phyloP scores from a whole-genome alignment of 441 rosid species.

The Dalechampia spathulata region DNA sequence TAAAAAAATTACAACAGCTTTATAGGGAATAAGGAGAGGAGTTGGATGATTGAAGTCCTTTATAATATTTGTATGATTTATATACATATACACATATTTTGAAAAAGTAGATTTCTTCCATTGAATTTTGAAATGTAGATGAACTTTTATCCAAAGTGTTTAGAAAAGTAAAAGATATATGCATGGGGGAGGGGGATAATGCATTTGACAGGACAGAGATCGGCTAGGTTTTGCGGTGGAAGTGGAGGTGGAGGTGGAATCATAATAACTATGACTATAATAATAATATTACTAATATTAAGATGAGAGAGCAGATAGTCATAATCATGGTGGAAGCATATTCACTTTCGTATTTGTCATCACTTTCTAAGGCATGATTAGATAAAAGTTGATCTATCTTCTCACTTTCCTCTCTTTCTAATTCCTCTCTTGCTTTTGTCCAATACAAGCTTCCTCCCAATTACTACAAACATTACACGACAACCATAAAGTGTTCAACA shows the following conservation, averaged over 20 bases:
- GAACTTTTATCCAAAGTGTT: not conserved
- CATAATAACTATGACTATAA: conserved; percentile 13
- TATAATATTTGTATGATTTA: not conserved
- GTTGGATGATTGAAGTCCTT: conserved; percentile 46
- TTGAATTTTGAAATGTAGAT: conserved; percentile 8
- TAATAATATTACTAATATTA: too few species aligned
- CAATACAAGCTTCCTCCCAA: too few species aligned
- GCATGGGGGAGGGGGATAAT: conserved; percentile 10
- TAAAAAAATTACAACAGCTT: conserved; percentile 37
- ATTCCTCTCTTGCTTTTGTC: too few species aligned
- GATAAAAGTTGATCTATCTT: conserved; percentile 52
- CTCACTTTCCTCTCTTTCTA: conserved; percentile 17
- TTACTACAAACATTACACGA: too few species aligned
- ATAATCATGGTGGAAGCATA: conserved; percentile 62
- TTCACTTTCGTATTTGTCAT: conserved; percentile 80
- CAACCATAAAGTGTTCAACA: too few species aligned
- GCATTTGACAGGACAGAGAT: conserved; percentile 37
- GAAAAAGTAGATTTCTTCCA: conserved; percentile 3
- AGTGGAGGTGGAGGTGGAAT: conserved; percentile 47
- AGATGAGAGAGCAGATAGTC: conserved; percentile 38
- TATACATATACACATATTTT: conserved; percentile 8
- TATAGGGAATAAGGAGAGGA: conserved; percentile 48
- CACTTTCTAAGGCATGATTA: conserved; percentile 86
- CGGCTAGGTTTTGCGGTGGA: conserved; percentile 43
- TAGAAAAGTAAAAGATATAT: conserved; percentile 9